A percentile compares a stretch with the other conserved stretches of the same genome.
phyloP scores from a whole-genome alignment of 139 green algal species.

The Eudorina sp. region DNA sequence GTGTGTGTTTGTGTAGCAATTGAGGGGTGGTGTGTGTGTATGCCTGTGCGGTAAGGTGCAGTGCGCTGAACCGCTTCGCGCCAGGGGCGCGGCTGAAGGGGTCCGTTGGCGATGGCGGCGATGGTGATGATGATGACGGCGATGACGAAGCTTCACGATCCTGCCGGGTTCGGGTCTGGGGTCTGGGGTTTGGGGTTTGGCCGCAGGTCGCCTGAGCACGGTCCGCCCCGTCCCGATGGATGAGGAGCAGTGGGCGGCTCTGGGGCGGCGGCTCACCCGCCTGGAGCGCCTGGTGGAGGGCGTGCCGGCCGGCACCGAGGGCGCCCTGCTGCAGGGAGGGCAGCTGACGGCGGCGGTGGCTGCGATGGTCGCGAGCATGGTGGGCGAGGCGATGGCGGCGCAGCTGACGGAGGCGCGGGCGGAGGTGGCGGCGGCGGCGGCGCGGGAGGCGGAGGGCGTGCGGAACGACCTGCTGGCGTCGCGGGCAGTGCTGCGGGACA shows the following conservation, averaged over 20 bases:
- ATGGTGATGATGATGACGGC: no score
- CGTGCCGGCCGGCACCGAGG: conserved; percentile 46
- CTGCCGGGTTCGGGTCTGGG: no score
- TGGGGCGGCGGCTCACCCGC: conserved; percentile 61
- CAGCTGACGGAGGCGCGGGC: not conserved
- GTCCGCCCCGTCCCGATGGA: conserved; percentile 48
- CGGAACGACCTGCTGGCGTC: conserved; percentile 43
- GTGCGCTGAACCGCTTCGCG: no score
- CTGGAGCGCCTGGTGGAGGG: conserved; percentile 64
- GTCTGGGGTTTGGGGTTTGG: no score
- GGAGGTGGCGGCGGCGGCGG: conserved; percentile 24
- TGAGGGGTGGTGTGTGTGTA: no score
- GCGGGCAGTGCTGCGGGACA: conserved; percentile 36
- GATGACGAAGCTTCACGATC: no score
- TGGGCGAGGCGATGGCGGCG: not conserved
- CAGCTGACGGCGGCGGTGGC: conserved; percentile 30
- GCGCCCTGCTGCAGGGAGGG: not conserved
- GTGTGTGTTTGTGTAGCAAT: no score
- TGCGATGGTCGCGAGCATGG: not conserved
- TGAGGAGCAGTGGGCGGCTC: conserved; percentile 69
- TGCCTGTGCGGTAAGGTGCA: no score
- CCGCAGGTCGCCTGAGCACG: not conserved
- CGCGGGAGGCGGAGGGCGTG: conserved; percentile 17
- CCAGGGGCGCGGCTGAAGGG: no score
- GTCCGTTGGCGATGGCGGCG: no score